Evolutionary conservation across 257 asterid genomes (phyloP).

Genomic region (Solanum ossicruentum): DNA sequence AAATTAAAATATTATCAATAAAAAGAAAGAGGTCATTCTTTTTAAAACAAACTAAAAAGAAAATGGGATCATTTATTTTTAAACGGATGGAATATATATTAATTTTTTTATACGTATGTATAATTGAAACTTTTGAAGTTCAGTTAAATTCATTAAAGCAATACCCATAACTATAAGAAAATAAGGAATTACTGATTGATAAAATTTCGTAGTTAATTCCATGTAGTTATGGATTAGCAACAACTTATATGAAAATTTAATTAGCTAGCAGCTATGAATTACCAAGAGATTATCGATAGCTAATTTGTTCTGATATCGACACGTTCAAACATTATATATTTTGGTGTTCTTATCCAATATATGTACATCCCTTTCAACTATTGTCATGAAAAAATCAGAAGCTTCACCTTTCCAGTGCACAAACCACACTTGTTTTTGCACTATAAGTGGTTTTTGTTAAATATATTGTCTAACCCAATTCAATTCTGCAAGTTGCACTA

Average conservation of each 20-base stretch:
- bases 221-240: background rate
- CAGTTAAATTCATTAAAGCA: background rate
- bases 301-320: background rate
- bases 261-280: background rate
- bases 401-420: background rate
- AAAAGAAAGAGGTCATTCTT: no score
- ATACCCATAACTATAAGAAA: background rate
- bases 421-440: background rate
- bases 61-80: no score
- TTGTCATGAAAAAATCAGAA: background rate
- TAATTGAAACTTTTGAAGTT: background rate
- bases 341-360: background rate
- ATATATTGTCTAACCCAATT: background rate
- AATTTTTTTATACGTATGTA: background rate
- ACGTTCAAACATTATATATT: background rate
- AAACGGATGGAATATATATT: no score
- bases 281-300: background rate
- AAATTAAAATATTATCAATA: no score
- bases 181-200: background rate
- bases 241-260: background rate
- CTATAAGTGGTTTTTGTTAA: background rate
- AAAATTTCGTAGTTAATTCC: background rate
- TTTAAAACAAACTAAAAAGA: no score
- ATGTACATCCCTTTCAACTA: background rate
- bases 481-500: background rate